Evolutionary conservation across 192 early-diverging fungal species (phyloP), one percentile per base, ranked within the genome.

Genomic region (Podila horticola): DNA sequence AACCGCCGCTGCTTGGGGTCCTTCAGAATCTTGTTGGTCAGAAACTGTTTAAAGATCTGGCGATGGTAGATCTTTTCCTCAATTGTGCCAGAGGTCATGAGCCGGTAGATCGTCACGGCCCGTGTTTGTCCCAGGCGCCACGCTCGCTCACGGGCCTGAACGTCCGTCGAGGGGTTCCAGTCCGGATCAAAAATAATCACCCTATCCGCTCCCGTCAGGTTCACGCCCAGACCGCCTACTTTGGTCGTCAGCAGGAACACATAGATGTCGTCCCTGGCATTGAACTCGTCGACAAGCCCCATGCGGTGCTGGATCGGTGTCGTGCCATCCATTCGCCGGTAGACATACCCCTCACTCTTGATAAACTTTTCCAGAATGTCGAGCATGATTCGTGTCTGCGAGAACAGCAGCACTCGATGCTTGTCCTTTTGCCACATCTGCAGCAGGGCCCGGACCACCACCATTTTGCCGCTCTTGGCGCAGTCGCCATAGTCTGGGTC

Each of bases 131-230:
- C 98, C 19, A 98, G 73, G 33, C 98, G 85, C 96, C 96, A 98
- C 1, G 97, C 97, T 29, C 98, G 89, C 85, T 99, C 97, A 58
- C 97, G 85, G 1, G 98, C 97, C 69, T 99, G 98, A 28, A 94
- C 87, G 82, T 99, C 98, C 38, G 94, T 97, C 20, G 95, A 96
- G 3, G 97, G 97, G 72, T 99, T 99, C 98, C 98, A 99, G 73
- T 99, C 98, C 4, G 98, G 98, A 86, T 98, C 97, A 82, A 89
- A 99, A 28, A 99, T 91, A 26, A 99, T 93, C 8, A 98, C 92
- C 0, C 98, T 91, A 74, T 98, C 90, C 0, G 98, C 98, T 0
- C 96, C 96, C 0, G 95, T 98, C 63, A 99, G 84, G 73, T 99
- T 98, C 55, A 98, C 90, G 4, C 98, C 98, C 11, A 99, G 84